Percentiles rank a stretch among this genome's conserved stretches.
Conservation (phyloP, 805 yeast species). For the Ogataea dorogensis region DNA sequence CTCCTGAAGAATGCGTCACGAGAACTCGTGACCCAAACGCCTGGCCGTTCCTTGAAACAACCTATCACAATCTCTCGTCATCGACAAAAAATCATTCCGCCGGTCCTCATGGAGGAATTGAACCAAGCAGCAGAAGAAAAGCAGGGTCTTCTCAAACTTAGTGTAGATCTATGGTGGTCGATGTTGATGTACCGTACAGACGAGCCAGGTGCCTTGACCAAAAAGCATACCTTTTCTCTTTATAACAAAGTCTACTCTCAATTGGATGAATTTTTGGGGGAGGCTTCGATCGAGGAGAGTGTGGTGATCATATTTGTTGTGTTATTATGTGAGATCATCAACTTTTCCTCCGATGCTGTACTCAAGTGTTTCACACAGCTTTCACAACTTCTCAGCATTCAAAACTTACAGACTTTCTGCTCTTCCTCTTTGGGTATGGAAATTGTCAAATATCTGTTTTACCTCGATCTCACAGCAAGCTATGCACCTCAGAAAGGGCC, state of each 20-base stretch:
- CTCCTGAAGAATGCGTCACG: no score
- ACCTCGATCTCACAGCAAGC: slow-evolving; percentile 10
- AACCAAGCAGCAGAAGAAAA: no score
- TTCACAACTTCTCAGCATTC: background rate
- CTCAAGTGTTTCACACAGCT: background rate
- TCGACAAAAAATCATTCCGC: no score
- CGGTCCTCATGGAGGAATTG: no score
- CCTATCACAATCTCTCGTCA: no score
- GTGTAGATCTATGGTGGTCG: background rate
- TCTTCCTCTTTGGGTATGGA: slow-evolving; percentile 1
- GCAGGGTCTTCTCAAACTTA: no score
- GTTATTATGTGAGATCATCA: background rate
- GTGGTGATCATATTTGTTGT: background rate
- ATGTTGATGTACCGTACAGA: no score
- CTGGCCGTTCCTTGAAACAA: no score
- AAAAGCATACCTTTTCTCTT: background rate
- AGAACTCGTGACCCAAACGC: no score
- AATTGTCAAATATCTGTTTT: slow-evolving; percentile 6
- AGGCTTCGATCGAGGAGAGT: background rate
- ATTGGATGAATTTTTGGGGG: background rate
- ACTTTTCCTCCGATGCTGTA: background rate
- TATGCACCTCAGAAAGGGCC: slow-evolving; percentile 10
- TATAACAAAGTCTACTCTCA: background rate
- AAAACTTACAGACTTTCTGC: background rate
- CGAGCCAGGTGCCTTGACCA: no score